phyloP scores from a whole-genome alignment of 768 basidiomycete species.

The Bullera alba region DNA sequence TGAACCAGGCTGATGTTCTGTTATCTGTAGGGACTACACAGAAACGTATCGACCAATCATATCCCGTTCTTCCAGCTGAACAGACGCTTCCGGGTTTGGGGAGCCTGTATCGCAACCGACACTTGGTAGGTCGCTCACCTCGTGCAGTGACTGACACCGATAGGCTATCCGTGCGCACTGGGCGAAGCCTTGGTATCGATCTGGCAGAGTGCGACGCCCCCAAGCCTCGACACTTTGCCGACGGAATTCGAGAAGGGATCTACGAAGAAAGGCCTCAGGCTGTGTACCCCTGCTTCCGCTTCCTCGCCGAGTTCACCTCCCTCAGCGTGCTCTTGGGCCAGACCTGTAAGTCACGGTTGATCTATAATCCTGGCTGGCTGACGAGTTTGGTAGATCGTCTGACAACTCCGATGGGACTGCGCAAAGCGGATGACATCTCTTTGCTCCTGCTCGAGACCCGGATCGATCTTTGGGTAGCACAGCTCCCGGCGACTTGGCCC shows the following conservation, averaged over 20 bases:
- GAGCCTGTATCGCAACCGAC: slow-evolving; percentile 18
- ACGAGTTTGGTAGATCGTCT: no score
- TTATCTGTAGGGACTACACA: slow-evolving; percentile 15
- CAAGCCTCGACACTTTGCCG: slow-evolving; percentile 9
- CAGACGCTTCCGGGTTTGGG: slow-evolving; percentile 19
- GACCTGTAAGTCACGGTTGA: slow-evolving; percentile 11
- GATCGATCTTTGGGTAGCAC: slow-evolving; percentile 14
- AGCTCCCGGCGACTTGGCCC: slow-evolving; percentile 14
- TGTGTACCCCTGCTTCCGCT: slow-evolving; percentile 19
- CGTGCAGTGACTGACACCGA: not conserved
- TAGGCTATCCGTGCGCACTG: slow-evolving; percentile 14
- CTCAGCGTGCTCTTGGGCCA: slow-evolving; percentile 15
- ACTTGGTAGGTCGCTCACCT: slow-evolving; percentile 10
- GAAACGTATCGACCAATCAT: slow-evolving; percentile 8
- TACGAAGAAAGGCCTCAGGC: slow-evolving; percentile 1
- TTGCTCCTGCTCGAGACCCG: slow-evolving; percentile 11
- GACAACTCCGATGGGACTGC: slow-evolving; percentile 8
- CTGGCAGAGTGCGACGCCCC: slow-evolving; percentile 18
- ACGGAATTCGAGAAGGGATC: slow-evolving; percentile 13
- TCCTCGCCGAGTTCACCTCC: slow-evolving; percentile 10
- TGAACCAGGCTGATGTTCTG: not conserved
- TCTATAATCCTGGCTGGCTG: no score
- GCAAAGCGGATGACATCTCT: slow-evolving; percentile 11
- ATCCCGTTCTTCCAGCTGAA: slow-evolving; percentile 16
- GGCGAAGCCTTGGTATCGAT: slow-evolving; percentile 9